Evolutionary conservation across 768 basidiomycete genomes (phyloP).

Genomic region (Suillus subaureus): DNA sequence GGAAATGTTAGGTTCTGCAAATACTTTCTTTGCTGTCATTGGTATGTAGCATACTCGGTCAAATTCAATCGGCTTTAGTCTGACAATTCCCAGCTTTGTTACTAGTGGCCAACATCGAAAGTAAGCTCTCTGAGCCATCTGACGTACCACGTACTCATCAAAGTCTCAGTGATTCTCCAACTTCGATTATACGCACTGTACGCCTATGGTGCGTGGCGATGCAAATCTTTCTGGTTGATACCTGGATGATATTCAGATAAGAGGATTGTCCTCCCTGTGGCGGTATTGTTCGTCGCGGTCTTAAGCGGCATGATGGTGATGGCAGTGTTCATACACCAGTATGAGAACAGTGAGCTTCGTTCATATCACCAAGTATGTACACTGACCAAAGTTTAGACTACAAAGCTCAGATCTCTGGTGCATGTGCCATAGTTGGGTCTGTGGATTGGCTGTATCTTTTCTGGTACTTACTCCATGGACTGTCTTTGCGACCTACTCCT

Average conservation of each 20-base stretch:
- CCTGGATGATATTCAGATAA: conserved; percentile 1
- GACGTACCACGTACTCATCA: not conserved
- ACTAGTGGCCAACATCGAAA: conserved; percentile 8
- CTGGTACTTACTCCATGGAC: not conserved
- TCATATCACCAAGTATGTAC: not conserved
- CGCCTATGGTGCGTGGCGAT: not conserved
- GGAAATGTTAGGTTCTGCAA: not conserved
- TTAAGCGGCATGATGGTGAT: conserved; percentile 4
- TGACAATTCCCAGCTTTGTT: not conserved
- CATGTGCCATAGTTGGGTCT: not conserved
- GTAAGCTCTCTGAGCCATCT: not conserved
- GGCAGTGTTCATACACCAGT: not conserved
- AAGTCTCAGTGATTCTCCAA: conserved; percentile 6
- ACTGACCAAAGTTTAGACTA: not conserved
- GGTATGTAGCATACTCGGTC: not conserved
- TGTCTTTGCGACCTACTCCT: not conserved
- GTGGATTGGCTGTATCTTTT: conserved; percentile 12
- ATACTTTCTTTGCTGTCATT: not conserved
- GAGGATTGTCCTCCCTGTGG: conserved; percentile 7
- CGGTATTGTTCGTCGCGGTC: conserved; percentile 1
- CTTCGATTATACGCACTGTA: conserved; percentile 7
- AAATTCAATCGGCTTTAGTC: not conserved
- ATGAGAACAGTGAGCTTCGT: conserved; percentile 2
- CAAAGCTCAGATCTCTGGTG: conserved; percentile 1
- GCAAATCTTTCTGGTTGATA: not conserved